Evolutionary conservation across 805 yeast species (phyloP).

Genomic region (Yarrowia sp.): DNA sequence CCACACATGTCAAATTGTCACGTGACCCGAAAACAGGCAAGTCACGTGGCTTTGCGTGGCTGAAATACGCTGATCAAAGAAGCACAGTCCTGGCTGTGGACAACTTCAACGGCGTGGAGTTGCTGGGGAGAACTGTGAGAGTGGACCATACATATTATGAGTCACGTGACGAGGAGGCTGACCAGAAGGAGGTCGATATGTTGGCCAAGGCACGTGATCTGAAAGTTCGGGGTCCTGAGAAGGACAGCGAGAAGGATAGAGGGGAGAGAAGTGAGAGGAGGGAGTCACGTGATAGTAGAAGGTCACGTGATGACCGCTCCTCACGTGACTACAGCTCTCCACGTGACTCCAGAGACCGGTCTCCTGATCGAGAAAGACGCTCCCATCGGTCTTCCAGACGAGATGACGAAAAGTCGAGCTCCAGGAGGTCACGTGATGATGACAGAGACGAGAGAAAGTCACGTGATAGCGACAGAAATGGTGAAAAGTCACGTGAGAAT

Average conservation of each 20-base stretch:
- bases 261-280: background rate
- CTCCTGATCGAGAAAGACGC: background rate
- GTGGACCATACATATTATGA: conserved; percentile 74
- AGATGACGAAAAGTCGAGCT: background rate
- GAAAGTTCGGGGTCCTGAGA: background rate
- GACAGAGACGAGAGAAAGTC: background rate
- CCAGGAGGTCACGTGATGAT: background rate
- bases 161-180: conserved; percentile 16
- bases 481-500: background rate
- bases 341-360: background rate
- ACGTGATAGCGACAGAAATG: background rate
- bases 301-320: background rate
- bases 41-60: conserved; percentile 72
- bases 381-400: background rate
- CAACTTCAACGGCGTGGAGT: conserved; percentile 67
- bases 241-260: background rate
- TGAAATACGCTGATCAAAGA: conserved; percentile 78
- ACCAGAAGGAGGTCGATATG: background rate
- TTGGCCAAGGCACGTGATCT: background rate
- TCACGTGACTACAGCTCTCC: too few species aligned
- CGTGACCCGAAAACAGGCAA: conserved; percentile 65
- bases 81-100: conserved; percentile 85
- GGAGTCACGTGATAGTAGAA: background rate
- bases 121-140: conserved; percentile 51
- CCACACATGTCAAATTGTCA: conserved; percentile 67